A percentile compares a stretch with the other conserved stretches of the same genome.
Evolutionary conservation across 2,329 filamentous ascomycete genomes (phyloP).

Genomic region (Apiospora saccharicola): DNA sequence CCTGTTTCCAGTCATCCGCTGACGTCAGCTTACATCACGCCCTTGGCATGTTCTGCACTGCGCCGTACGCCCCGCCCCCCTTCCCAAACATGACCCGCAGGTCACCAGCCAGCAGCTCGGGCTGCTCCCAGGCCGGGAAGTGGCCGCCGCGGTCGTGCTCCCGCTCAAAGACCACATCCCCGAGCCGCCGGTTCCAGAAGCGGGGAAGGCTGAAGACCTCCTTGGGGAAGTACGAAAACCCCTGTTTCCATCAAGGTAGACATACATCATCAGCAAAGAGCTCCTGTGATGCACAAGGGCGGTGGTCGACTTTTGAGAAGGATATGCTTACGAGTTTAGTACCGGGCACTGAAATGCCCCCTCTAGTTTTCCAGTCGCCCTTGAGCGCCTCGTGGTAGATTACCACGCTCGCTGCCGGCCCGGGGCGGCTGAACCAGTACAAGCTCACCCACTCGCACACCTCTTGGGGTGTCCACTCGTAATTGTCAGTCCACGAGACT

Average conservation of each 20-base stretch:
- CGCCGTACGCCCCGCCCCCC: conserved; percentile 51
- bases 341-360: too few relatives aligned
- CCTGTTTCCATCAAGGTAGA: conserved; percentile 45
- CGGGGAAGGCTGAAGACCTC: conserved; percentile 63
- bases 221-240: conserved; percentile 62
- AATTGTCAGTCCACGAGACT: conserved; percentile 76
- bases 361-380: too few relatives aligned
- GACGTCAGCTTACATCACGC: conserved; percentile 14
- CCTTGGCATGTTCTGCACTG: conserved; percentile 32
- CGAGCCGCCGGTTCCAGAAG: conserved; percentile 64
- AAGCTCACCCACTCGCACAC: conserved; percentile 77
- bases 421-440: conserved; percentile 75
- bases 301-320: conserved; percentile 58
- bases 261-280: conserved; percentile 37
- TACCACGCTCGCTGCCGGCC: conserved; percentile 68
- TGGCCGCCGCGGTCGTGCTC: conserved; percentile 62
- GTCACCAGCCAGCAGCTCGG: conserved; percentile 60
- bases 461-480: conserved; percentile 79
- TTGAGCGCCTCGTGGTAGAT: conserved; percentile 60
- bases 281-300: conserved; percentile 35
- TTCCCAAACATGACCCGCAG: conserved; percentile 65
- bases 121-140: conserved; percentile 67
- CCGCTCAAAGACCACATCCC: conserved; percentile 65
- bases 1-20: too few relatives aligned
- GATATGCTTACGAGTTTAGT: conserved; percentile 48